Percentiles rank a stretch among this genome's conserved stretches.
These are phyloP conservation scores for Hypholoma fasciculare DNA, from an alignment of 768 basidiomycete genomes.

Conservation along the genomic window DNA sequence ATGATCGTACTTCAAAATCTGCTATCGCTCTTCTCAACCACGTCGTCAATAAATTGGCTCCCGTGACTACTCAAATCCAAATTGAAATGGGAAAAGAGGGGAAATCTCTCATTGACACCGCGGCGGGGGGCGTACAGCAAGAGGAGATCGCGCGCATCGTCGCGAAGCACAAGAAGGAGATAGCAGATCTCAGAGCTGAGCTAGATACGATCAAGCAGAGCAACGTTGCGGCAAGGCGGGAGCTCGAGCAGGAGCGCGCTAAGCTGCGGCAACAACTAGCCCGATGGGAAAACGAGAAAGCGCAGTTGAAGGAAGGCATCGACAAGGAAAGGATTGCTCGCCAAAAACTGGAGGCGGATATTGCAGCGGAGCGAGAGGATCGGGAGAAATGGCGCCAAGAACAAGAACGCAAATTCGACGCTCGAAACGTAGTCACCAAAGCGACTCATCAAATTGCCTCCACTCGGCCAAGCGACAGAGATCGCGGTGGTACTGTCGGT, in stretches of 20 bases:
- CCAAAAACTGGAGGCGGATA: not conserved
- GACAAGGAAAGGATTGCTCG: not conserved
- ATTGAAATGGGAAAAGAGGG: slow-evolving; percentile 15
- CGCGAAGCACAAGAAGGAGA: not conserved
- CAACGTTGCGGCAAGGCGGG: not conserved
- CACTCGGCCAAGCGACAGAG: no score
- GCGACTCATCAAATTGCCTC: no score
- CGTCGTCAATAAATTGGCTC: slow-evolving; percentile 16
- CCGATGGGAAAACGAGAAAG: not conserved
- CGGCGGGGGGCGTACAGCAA: not conserved
- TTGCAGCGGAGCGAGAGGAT: not conserved
- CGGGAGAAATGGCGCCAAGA: not conserved
- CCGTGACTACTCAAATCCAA: slow-evolving; percentile 12
- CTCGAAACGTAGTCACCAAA: no score
- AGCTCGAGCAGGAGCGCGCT: not conserved
- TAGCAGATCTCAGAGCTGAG: not conserved
- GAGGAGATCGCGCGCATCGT: slow-evolving; percentile 4
- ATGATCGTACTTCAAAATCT: slow-evolving; percentile 28
- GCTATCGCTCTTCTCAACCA: slow-evolving; percentile 30
- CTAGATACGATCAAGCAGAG: not conserved
- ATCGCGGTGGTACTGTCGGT: no score
- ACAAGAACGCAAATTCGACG: no score
- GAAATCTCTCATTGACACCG: slow-evolving; percentile 34
- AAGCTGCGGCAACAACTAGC: not conserved
- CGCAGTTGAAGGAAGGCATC: not conserved